Evolutionary conservation across 805 yeast species (phyloP).

Genomic region (Kregervanrija fluxuum): DNA sequence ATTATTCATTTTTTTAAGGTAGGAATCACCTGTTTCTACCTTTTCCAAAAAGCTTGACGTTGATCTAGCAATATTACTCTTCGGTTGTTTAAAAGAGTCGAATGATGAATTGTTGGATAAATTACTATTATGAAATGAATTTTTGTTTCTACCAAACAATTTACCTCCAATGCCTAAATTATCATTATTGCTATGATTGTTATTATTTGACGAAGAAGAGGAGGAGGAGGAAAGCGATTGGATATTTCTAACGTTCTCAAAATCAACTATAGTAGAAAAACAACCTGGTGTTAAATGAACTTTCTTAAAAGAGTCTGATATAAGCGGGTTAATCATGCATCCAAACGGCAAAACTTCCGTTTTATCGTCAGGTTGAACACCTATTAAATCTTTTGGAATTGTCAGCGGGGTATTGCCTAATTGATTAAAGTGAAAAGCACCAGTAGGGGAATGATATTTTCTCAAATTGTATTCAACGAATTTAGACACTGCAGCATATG

Average conservation of each 20-base stretch:
- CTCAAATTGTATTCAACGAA: constrained; percentile 39
- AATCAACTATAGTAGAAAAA: constrained; percentile 22
- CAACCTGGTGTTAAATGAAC: constrained; percentile 55
- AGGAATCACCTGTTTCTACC: constrained; percentile 25
- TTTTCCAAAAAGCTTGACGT: constrained; percentile 30
- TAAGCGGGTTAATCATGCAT: constrained; percentile 44
- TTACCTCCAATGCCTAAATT: background rate
- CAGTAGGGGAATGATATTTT: constrained; percentile 29
- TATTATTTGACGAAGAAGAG: too few relatives aligned
- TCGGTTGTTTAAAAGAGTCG: constrained; percentile 22
- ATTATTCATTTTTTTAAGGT: constrained; percentile 22
- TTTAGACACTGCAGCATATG: constrained; percentile 46
- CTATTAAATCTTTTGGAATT: constrained; percentile 26
- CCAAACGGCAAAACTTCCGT: constrained; percentile 37
- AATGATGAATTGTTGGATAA: background rate
- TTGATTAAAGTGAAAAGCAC: constrained; percentile 31
- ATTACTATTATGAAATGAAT: background rate
- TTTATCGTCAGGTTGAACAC: constrained; percentile 26
- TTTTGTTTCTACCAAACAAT: constrained; percentile 4
- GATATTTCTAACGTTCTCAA: constrained; percentile 12
- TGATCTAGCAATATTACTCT: constrained; percentile 23
- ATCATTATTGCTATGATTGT: too few relatives aligned
- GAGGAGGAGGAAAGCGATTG: background rate
- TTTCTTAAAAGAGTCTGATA: constrained; percentile 44
- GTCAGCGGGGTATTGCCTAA: constrained; percentile 32